phyloP scores from a whole-genome alignment of 176 grass and related monocot genomes.

The Dactylis glomerata region DNA sequence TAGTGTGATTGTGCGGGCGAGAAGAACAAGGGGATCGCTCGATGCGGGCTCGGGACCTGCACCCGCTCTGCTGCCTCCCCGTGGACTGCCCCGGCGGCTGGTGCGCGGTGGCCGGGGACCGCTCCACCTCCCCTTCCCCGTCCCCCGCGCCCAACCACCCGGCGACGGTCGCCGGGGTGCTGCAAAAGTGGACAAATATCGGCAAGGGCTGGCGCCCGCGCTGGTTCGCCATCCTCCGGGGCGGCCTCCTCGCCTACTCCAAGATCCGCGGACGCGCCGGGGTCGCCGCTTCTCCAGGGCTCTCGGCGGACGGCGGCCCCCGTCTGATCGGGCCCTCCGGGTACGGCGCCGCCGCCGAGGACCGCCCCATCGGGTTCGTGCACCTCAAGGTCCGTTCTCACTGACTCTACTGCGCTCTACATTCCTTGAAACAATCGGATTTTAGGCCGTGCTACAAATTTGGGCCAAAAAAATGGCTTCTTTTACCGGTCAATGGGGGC shows the following conservation, averaged over 20 bases:
- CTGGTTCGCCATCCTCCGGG: slow-evolving; percentile 73
- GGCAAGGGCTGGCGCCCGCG: slow-evolving; percentile 85
- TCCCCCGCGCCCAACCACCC: not conserved
- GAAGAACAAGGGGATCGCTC: not conserved
- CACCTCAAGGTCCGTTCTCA: slow-evolving; percentile 61
- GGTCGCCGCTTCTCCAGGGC: not conserved
- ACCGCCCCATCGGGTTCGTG: slow-evolving; percentile 54
- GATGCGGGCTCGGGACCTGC: slow-evolving; percentile 76
- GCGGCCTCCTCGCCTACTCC: slow-evolving; percentile 78
- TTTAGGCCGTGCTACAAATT: not conserved
- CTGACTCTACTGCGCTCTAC: not conserved
- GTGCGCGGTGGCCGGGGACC: not conserved
- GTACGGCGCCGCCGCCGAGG: slow-evolving; percentile 15
- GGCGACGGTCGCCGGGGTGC: slow-evolving; percentile 54
- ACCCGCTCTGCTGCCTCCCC: slow-evolving; percentile 91
- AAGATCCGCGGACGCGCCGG: slow-evolving; percentile 59
- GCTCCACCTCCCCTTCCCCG: not conserved
- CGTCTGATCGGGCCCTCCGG: slow-evolving; percentile 54
- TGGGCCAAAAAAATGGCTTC: not conserved
- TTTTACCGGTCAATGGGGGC: not conserved
- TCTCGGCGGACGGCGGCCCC: not conserved
- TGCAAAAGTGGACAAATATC: slow-evolving; percentile 97
- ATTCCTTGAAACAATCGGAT: not conserved
- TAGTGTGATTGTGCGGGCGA: not conserved
- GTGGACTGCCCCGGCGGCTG: slow-evolving; percentile 42